Evolutionary conservation across 768 basidiomycete genomes (phyloP), one percentile per base, ranked within the genome.

Genomic region (Rhizopogon vulgaris): DNA sequence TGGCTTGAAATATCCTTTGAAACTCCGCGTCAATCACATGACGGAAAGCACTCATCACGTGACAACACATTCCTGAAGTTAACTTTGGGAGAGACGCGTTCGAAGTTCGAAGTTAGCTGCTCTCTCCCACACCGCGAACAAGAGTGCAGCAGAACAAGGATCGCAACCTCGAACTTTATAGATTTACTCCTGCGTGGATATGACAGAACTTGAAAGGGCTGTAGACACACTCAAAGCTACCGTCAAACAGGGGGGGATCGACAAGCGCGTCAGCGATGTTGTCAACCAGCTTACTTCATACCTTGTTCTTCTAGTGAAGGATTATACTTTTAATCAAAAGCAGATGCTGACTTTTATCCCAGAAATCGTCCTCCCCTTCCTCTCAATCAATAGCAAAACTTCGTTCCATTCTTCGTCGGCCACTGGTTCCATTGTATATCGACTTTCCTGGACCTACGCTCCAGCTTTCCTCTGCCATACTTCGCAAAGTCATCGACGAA

Each of bases 351-450:
- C n/a, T 15, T 48, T 38, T 41, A 14, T 41, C 18, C 4, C 24
- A 79, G 77, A 71, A 76, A 47, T 65, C 70, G 1, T 68, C 73
- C 2, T 52, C 67, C 3, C 60, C 71, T 12, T 73, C 76, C 12
- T 39, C 63, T n/a, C 57, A 68, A 49, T 67, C 68, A 22, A 60
- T 72, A n/a, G 61, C 59, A 24, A 73, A 69, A 50, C 63, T 83
- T 41, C 57, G 66, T 5, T 58, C 62, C 4, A 63, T 74, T 47
- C 68, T 83, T 40, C 73, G 78, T 49, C 59, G 66, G 38, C 69
- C 71, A 22, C 59, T 82, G 37, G 54, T 72, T 38, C 71, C 72
- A n/a, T 58, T 82, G 6, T 83, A 82, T 52, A 58, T 60, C 30
- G 56, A 60, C 8, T 70, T 73, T 53, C 67, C 72, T 0, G 58